Base-by-base conservation (phyloP, 192 early-diverging fungal species). In the Coemansia sp. region DNA sequence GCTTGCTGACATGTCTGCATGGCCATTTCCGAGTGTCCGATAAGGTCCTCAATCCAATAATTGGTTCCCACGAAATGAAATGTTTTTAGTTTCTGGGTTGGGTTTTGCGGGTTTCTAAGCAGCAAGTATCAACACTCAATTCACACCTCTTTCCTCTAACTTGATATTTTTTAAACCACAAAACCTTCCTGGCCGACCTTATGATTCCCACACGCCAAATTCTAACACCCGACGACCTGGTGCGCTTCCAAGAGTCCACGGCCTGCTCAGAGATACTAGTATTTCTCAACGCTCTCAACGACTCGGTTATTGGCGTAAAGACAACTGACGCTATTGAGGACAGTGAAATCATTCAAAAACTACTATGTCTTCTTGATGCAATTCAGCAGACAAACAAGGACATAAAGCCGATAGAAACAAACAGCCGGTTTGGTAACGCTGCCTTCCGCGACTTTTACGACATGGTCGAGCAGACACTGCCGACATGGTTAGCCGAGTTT, bases 381-480 rank as follows among this genome's bases (percentile, higher is more conserved):
- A 67, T 95, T 13, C 82, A 87, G 35, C 64, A 86, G 13, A 85
- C 85, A 67, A 84, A 85, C 43, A 74, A 85, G 38, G 87, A 90
- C 19, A 91, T 93, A 11, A 85, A 86, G 44, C 93, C 96, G 11
- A 83, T 89, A 6, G 86, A 93, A 57, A 91, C 91, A 43, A 83
- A 86, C 61, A 89, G 91, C 64, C 86, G 97, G 4, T 99, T 98
- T 69, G 97, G 97, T 33, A 99, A 99, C 85, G 91, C 93, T n/a
- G 89, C 94, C 3, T 99, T 98, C 80, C 89, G 89, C 40, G 85
- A 87, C 23, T 98, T 95, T 82, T 95, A 93, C 78, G 94, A 96
- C 72, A 86, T 77, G 52, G 78, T 95, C 23, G 68, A 79, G 43
- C 50, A 47, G 9, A 63, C 49, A 33, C 35, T 80, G 17, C 73